Percentiles rank a stretch among this genome's conserved stretches.
phyloP scores from a whole-genome alignment of 2,329 filamentous ascomycete species.

The Ciborinia camelliae region DNA sequence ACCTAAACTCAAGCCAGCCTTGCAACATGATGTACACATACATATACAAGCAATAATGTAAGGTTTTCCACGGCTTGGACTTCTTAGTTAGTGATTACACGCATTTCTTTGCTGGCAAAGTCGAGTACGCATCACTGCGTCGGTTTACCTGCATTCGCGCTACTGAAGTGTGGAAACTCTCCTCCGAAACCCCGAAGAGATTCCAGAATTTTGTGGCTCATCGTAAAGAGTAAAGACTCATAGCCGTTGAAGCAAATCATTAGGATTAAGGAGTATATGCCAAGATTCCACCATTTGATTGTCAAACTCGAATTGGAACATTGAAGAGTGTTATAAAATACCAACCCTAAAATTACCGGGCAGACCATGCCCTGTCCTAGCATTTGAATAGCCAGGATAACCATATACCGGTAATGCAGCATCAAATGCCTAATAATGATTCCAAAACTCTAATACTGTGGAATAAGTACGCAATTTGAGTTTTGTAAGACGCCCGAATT shows the following conservation, averaged over 20 bases:
- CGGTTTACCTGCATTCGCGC: background rate
- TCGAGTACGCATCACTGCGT: background rate
- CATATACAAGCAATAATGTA: background rate
- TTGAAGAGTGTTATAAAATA: too few species aligned
- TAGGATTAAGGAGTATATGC: too few species aligned
- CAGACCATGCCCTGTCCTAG: background rate
- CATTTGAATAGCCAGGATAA: background rate
- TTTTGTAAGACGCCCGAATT: background rate
- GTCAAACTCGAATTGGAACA: too few species aligned
- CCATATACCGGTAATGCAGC: background rate
- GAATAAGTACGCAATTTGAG: background rate
- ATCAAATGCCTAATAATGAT: background rate
- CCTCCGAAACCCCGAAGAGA: background rate
- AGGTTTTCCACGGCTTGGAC: background rate
- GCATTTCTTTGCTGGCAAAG: conserved; percentile 3
- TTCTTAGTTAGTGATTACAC: background rate
- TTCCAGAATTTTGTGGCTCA: background rate
- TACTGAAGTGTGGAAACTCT: background rate
- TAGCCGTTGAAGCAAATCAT: background rate
- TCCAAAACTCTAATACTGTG: background rate
- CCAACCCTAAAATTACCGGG: background rate
- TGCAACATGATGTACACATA: conserved; percentile 8
- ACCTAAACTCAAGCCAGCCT: background rate
- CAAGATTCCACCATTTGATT: too few species aligned
- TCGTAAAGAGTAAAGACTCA: background rate